phyloP scores from a whole-genome alignment of 2,329 filamentous ascomycete genomes.

The Ophiocordyceps unilateralis region DNA sequence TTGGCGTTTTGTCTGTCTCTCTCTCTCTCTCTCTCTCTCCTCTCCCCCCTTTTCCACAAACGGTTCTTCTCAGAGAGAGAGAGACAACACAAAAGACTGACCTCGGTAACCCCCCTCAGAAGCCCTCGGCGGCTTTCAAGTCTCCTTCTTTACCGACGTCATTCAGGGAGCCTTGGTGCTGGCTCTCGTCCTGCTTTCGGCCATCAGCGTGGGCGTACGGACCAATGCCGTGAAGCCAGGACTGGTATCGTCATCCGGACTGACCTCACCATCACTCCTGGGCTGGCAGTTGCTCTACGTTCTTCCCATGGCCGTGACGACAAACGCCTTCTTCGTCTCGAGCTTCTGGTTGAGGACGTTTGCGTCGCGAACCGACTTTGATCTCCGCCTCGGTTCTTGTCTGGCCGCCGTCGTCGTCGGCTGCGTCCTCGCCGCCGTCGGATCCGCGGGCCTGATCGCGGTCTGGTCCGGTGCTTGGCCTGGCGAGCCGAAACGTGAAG shows the following conservation, averaged over 20 bases:
- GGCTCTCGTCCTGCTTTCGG: conserved; percentile 55
- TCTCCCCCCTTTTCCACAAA: no score
- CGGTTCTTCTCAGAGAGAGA: no score
- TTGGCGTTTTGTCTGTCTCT: not conserved
- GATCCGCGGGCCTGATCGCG: conserved; percentile 55
- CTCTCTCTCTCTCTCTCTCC: no score
- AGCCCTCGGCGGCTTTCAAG: conserved; percentile 68
- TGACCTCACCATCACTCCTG: conserved; percentile 50
- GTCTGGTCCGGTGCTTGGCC: conserved; percentile 61
- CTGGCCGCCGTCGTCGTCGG: conserved; percentile 49
- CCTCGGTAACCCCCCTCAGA: no score
- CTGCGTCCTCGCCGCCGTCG: conserved; percentile 55
- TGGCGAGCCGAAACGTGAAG: conserved; percentile 37
- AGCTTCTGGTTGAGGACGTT: conserved; percentile 77
- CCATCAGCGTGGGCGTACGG: conserved; percentile 61
- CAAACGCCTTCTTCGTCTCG: conserved; percentile 76
- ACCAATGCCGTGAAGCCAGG: conserved; percentile 48
- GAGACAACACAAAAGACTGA: no score
- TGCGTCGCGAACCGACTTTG: conserved; percentile 60
- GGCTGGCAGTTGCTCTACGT: conserved; percentile 83
- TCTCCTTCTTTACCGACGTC: conserved; percentile 73
- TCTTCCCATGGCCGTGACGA: conserved; percentile 61
- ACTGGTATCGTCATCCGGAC: conserved; percentile 49
- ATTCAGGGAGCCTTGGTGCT: conserved; percentile 67
- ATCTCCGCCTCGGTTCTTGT: conserved; percentile 58